These are phyloP conservation scores for Microsporum canis DNA, from an alignment of 2,329 filamentous ascomycete genomes.

Conservation along the genomic window DNA sequence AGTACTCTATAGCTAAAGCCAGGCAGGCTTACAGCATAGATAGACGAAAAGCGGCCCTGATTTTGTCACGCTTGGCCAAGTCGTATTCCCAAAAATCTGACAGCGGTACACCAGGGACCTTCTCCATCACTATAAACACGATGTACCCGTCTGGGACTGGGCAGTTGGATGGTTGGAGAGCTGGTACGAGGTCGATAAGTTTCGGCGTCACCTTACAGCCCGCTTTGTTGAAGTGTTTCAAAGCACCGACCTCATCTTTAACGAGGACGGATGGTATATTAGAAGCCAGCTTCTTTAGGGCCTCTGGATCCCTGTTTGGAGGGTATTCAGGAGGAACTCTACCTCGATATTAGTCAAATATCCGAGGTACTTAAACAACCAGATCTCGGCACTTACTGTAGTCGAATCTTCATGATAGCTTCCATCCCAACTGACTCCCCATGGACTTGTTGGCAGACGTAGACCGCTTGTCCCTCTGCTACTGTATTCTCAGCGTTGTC, in stretches of 20 bases:
- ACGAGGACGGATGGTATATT: background rate
- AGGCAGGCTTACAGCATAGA: background rate
- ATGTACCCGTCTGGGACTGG: slow-evolving; percentile 9
- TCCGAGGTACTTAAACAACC: background rate
- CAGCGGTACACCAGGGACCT: slow-evolving; percentile 8
- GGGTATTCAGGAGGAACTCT: background rate
- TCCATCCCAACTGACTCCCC: slow-evolving; percentile 3
- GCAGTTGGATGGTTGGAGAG: background rate
- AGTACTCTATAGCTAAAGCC: too few relatives aligned
- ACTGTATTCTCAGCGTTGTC: background rate
- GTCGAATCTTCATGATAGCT: slow-evolving; percentile 8
- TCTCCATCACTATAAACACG: slow-evolving; percentile 9
- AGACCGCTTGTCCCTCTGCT: slow-evolving; percentile 5
- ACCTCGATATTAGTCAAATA: background rate
- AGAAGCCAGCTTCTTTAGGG: background rate
- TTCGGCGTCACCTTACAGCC: slow-evolving; percentile 5
- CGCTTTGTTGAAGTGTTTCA: background rate
- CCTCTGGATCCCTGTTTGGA: background rate
- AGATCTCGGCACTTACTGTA: slow-evolving; percentile 5
- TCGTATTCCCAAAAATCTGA: slow-evolving; percentile 5
- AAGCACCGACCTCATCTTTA: background rate
- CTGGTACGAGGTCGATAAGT: background rate
- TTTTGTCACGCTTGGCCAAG: slow-evolving; percentile 5
- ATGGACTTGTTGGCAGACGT: slow-evolving; percentile 2
- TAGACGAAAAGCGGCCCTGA: slow-evolving; percentile 7